These are phyloP conservation scores for Pseudozyma sp. DNA, from an alignment of 1,284 basidiomycete genomes.

Conservation along the genomic window DNA sequence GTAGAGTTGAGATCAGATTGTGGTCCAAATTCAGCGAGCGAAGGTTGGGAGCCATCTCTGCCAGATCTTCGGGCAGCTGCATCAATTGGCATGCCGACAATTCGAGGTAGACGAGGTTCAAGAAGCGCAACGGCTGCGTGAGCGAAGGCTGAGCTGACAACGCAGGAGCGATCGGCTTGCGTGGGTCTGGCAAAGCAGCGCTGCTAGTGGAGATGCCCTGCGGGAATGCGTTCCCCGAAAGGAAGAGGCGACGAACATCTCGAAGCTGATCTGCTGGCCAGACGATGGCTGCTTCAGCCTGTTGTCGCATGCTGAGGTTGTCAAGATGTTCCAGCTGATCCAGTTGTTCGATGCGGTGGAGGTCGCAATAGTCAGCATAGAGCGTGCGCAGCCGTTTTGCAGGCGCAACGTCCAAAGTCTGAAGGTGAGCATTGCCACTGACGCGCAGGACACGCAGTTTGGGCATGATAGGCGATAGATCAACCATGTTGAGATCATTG, in stretches of 20 bases:
- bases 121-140: constrained; percentile 72
- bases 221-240: constrained; percentile 79
- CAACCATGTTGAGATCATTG: constrained; percentile 78
- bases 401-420: constrained; percentile 76
- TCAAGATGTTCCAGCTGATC: constrained; percentile 79
- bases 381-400: constrained; percentile 85
- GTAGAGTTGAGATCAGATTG: constrained; percentile 60
- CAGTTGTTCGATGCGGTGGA: constrained; percentile 73
- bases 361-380: constrained; percentile 88
- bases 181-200: constrained; percentile 1
- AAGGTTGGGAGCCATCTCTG: constrained; percentile 81
- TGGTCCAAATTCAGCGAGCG: constrained; percentile 80
- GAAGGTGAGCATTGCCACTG: constrained; percentile 81
- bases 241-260: constrained; percentile 90
- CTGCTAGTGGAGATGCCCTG: constrained; percentile 28
- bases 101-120: constrained; percentile 92
- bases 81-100: constrained; percentile 88
- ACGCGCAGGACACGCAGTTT: constrained; percentile 80
- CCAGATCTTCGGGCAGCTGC: constrained; percentile 78
- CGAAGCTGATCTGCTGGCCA: constrained; percentile 80
- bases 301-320: constrained; percentile 90
- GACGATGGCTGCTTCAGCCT: constrained; percentile 75
- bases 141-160: constrained; percentile 5
- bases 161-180: constrained; percentile 13
- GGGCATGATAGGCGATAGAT: constrained; percentile 49